A percentile compares a stretch with the other conserved stretches of the same genome.
phyloP scores from a whole-genome alignment of 2,329 filamentous ascomycete genomes.

The Phymatotrichopsis omnivora region DNA sequence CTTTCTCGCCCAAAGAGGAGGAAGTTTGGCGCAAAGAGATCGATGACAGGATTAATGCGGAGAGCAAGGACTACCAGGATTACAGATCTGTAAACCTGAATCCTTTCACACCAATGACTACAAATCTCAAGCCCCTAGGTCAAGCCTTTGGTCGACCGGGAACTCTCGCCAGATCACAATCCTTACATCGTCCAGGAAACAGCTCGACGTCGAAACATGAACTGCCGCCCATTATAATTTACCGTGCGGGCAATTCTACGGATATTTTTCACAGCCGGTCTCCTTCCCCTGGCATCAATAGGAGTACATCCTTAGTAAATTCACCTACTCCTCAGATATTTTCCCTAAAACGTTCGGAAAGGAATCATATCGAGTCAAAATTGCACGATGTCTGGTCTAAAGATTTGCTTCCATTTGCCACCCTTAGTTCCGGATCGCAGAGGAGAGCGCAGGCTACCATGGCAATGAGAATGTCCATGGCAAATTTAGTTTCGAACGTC shows the following conservation, averaged over 20 bases:
- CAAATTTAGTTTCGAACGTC: constrained; percentile 19
- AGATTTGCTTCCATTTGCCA: constrained; percentile 22
- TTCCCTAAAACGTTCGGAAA: constrained; percentile 25
- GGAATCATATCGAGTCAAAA: constrained; percentile 23
- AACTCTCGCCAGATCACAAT: constrained; percentile 39
- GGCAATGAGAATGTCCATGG: constrained; percentile 19
- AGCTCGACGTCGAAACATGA: constrained; percentile 20
- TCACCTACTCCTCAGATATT: constrained; percentile 18
- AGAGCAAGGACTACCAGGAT: constrained; percentile 43
- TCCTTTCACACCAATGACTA: constrained; percentile 53
- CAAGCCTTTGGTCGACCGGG: constrained; percentile 64
- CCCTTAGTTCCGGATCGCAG: constrained; percentile 8
- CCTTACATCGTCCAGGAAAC: constrained; percentile 22
- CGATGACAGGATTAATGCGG: constrained; percentile 41
- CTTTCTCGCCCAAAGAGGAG: constrained; percentile 72
- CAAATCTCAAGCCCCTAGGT: constrained; percentile 65
- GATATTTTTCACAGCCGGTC: constrained; percentile 15
- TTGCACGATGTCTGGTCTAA: constrained; percentile 27
- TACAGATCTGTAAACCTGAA: constrained; percentile 40
- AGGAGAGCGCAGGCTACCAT: constrained; percentile 20
- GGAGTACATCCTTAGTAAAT: constrained; percentile 23
- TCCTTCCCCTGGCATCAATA: constrained; percentile 15
- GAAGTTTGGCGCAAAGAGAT: constrained; percentile 67
- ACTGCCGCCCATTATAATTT: constrained; percentile 22
- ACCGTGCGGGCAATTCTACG: constrained; percentile 25